phyloP scores from a whole-genome alignment of 495 filamentous ascomycete species.

The Hyphodiscus hymeniophilus region DNA sequence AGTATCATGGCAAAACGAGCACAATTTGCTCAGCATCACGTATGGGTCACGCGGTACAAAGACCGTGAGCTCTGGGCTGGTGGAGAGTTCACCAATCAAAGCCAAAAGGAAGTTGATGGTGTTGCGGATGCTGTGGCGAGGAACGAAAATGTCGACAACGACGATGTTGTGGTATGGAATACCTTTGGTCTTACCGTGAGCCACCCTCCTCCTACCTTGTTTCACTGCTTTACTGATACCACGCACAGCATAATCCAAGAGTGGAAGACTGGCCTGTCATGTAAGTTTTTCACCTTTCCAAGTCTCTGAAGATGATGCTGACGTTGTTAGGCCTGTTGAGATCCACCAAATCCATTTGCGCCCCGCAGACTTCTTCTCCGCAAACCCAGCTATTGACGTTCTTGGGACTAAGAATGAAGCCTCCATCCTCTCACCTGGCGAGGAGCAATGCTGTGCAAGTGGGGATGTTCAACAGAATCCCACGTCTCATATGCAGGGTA shows the following conservation, averaged over 20 bases:
- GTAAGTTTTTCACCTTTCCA: constrained; percentile 24
- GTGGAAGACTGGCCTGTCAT: constrained; percentile 59
- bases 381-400: constrained; percentile 68
- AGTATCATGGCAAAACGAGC: constrained; percentile 64
- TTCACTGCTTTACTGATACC: background rate
- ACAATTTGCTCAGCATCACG: constrained; percentile 71
- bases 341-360: constrained; percentile 51
- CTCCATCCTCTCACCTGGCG: constrained; percentile 37
- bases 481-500: constrained; percentile 27
- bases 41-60: constrained; percentile 72
- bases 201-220: background rate
- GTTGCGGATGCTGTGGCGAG: constrained; percentile 45
- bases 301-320: background rate
- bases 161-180: constrained; percentile 50
- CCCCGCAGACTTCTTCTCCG: constrained; percentile 66
- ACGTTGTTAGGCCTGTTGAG: constrained; percentile 48
- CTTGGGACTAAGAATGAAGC: constrained; percentile 46
- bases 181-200: constrained; percentile 45
- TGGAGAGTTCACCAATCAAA: constrained; percentile 83
- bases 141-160: constrained; percentile 40
- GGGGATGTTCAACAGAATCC: constrained; percentile 22
- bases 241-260: constrained; percentile 42
- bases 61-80: constrained; percentile 76
- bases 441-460: constrained; percentile 27
- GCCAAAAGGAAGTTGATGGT: constrained; percentile 47